Conservation (phyloP, 805 yeast species). For the Yarrowia porcina region DNA sequence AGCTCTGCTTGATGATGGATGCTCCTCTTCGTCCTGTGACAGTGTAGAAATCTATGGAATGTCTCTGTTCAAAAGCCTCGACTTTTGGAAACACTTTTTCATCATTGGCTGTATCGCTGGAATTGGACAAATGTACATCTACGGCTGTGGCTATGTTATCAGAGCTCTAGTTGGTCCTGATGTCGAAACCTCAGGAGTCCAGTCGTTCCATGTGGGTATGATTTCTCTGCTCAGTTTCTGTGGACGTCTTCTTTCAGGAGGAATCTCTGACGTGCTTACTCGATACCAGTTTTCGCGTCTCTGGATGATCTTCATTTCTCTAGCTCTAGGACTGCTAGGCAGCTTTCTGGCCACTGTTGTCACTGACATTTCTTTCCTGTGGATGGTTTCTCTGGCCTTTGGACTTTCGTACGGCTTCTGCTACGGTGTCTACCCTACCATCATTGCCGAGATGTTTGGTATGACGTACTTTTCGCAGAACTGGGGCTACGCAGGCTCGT, state of each 20-base stretch:
- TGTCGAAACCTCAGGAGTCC: conserved; percentile 33
- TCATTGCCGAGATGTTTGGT: conserved; percentile 69
- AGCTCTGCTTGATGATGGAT: not conserved
- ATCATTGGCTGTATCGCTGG: conserved; percentile 59
- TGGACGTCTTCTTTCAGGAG: conserved; percentile 63
- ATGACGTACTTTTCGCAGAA: conserved; percentile 58
- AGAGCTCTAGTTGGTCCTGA: conserved; percentile 42
- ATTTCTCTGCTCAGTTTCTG: conserved; percentile 62
- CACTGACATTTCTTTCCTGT: conserved; percentile 41
- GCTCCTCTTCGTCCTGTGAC: conserved; percentile 11
- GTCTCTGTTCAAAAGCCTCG: conserved; percentile 28
- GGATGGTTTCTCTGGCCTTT: conserved; percentile 51
- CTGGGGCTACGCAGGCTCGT: conserved; percentile 67
- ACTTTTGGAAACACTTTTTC: conserved; percentile 32
- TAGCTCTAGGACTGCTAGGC: conserved; percentile 46
- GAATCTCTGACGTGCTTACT: conserved; percentile 57
- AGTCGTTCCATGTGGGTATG: conserved; percentile 63
- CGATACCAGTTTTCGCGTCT: conserved; percentile 49
- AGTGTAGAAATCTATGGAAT: conserved; percentile 32
- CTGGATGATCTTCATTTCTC: conserved; percentile 55
- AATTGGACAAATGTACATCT: conserved; percentile 70
- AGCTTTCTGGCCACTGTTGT: conserved; percentile 47
- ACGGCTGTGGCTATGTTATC: conserved; percentile 70
- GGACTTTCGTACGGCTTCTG: conserved; percentile 73
- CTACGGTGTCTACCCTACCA: conserved; percentile 68